A percentile compares a stretch with the other conserved stretches of the same genome.
Conservation (phyloP, 176 grass and related monocot species). For the Bothriochloa decipiens region DNA sequence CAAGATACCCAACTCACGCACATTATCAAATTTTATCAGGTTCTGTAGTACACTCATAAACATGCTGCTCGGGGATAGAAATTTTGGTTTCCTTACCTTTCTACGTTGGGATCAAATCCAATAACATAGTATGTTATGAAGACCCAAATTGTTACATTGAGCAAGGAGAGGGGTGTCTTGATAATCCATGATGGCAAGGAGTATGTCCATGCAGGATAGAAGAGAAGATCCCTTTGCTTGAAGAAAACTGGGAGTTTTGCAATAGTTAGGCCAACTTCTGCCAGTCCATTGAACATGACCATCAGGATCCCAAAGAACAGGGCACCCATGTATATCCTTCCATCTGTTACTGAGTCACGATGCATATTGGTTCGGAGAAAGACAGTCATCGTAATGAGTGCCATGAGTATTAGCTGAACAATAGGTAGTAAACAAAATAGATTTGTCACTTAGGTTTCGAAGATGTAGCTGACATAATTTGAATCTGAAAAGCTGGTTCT, state of each 20-base stretch:
- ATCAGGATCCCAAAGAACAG: slow-evolving; percentile 61
- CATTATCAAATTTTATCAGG: not conserved
- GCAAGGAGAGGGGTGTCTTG: slow-evolving; percentile 57
- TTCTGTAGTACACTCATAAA: not conserved
- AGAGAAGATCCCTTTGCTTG: slow-evolving; percentile 83
- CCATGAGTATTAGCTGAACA: slow-evolving; percentile 52
- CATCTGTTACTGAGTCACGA: slow-evolving; percentile 29
- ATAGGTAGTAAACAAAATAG: slow-evolving; percentile 1
- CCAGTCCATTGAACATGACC: slow-evolving; percentile 81
- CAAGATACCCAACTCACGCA: too few relatives aligned
- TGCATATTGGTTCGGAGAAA: slow-evolving; percentile 78
- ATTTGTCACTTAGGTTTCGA: not conserved
- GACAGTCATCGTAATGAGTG: slow-evolving; percentile 67
- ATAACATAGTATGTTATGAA: slow-evolving; percentile 80
- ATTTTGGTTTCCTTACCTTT: slow-evolving; percentile 48
- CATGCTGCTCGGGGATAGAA: not conserved
- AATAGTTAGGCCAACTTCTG: slow-evolving; percentile 69
- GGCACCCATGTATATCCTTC: slow-evolving; percentile 69
- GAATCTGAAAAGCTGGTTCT: not conserved
- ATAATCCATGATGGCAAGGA: slow-evolving; percentile 70
- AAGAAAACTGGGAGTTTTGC: slow-evolving; percentile 79
- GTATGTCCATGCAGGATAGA: slow-evolving; percentile 83
- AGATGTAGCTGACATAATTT: not conserved
- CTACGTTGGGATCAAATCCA: slow-evolving; percentile 73
- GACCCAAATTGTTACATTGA: slow-evolving; percentile 76